phyloP scores from a whole-genome alignment of 495 filamentous ascomycete genomes.

The Aspergillus bertholletiae region DNA sequence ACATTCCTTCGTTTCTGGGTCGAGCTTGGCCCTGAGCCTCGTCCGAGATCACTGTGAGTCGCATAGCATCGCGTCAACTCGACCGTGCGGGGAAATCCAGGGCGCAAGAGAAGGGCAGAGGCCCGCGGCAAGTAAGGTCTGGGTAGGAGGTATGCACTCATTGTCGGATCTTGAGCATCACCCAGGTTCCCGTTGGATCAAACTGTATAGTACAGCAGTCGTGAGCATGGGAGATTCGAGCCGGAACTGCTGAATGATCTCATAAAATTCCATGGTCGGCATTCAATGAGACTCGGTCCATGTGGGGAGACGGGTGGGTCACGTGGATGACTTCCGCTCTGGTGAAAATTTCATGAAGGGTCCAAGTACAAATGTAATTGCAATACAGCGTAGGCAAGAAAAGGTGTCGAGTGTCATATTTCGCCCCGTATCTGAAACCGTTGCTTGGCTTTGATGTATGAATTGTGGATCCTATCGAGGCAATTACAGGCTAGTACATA shows the following conservation, averaged over 20 bases:
- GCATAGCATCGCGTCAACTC: conserved; percentile 44
- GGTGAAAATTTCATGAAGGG: neutral
- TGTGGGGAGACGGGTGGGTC: conserved; percentile 19
- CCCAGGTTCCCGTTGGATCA: conserved; percentile 10
- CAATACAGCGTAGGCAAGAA: conserved; percentile 7
- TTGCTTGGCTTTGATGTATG: neutral
- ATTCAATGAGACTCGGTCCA: neutral
- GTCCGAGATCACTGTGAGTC: conserved; percentile 46
- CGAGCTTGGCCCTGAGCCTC: conserved; percentile 17
- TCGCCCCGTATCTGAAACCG: neutral
- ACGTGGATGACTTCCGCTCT: conserved; percentile 11
- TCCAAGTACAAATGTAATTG: conserved; percentile 4
- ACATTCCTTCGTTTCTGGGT: conserved; percentile 56
- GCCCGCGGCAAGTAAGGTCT: conserved; percentile 13
- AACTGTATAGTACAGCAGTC: neutral
- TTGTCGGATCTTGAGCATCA: conserved; percentile 16
- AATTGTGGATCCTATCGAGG: neutral
- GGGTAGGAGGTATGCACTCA: conserved; percentile 23
- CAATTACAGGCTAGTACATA: neutral
- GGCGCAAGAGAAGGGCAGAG: conserved; percentile 16
- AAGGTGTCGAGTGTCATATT: neutral
- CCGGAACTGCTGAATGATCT: neutral
- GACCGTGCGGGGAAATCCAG: conserved; percentile 21
- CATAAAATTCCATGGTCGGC: neutral
- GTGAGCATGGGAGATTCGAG: conserved; percentile 6